phyloP scores from a whole-genome alignment of 2,329 filamentous ascomycete genomes.

The Neonectria faginata region DNA sequence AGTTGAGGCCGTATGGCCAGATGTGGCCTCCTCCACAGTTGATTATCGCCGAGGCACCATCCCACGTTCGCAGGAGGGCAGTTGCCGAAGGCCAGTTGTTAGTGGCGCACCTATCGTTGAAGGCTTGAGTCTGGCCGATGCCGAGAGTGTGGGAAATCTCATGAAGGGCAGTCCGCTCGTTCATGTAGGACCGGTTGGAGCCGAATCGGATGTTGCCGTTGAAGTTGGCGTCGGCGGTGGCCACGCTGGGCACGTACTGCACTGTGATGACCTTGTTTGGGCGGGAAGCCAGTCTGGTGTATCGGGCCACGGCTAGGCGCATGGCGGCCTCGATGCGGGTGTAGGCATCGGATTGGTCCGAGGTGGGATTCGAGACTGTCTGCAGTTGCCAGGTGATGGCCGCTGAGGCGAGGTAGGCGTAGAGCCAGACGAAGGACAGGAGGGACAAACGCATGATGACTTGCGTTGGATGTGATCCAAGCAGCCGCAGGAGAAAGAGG shows the following conservation, averaged over 20 bases:
- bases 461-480: neutral
- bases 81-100: constrained; percentile 57
- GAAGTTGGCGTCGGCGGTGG: constrained; percentile 59
- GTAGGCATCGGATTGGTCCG: constrained; percentile 59
- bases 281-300: constrained; percentile 48
- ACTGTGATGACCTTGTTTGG: constrained; percentile 55
- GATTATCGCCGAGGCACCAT: constrained; percentile 52
- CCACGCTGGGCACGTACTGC: constrained; percentile 57
- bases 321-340: constrained; percentile 57
- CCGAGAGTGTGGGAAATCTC: constrained; percentile 62
- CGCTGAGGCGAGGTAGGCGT: constrained; percentile 50
- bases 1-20: constrained; percentile 58
- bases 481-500: neutral
- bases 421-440: constrained; percentile 44
- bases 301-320: constrained; percentile 54
- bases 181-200: constrained; percentile 59
- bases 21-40: constrained; percentile 55
- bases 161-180: constrained; percentile 60
- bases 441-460: constrained; percentile 51
- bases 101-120: constrained; percentile 53
- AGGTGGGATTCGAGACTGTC: constrained; percentile 53
- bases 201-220: constrained; percentile 62
- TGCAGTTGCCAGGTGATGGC: constrained; percentile 54
- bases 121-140: constrained; percentile 57
- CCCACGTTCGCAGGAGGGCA: constrained; percentile 55